Evolutionary conservation across 1,139 yeast genomes (phyloP), one percentile per base, ranked within the genome.

Genomic region (Suhomyces panamericanus): DNA sequence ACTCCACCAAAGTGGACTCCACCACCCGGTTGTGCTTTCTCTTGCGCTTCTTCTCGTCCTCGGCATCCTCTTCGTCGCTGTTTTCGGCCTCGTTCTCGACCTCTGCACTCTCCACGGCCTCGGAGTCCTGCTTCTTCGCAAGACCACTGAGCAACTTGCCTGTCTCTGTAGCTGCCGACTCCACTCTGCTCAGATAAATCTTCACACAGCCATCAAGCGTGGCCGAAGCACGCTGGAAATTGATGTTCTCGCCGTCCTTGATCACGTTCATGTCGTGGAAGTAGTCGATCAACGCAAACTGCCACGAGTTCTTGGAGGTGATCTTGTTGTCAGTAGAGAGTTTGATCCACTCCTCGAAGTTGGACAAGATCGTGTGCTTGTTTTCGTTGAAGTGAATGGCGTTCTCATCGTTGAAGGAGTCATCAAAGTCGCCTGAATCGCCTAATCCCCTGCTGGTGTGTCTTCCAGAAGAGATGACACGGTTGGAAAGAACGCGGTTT

Each of bases 291-390:
- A 91, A 73, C 0, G 91, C 95, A 59, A 87, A 83, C 54, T 87
- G 86, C 96, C 95, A 87, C 49, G 82, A 77, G 56, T 85, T 84
- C 42, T 78, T 75, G 1, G 82, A 68, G 38, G 84, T 84, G 60
- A 85, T 82, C 60, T 85, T 85, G 63, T 89, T 90, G 60, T 87
- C 95, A 1, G 95, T 87, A n/a, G 95, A 89, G 66, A 87, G 74
- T 60, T 83, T 86, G 74, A 89, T 87, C 90, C 95, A 87, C 65
- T 87, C 93, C 59, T 90, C 96, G 63, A 88, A 89, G 56, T 89
- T 89, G 33, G 74, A 64, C 53, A 75, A 59, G 48, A 75, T 74
- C 12, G 76, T 72, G 50, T 73, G 72, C 47, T 63, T 70, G 56
- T 74, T 75, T 40, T 72, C 74, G 50, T 72, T 70, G 53, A 74